A percentile compares a stretch with the other conserved stretches of the same genome.
Evolutionary conservation across 495 filamentous ascomycete species (phyloP).

Genomic region (Penicillium roqueforti): DNA sequence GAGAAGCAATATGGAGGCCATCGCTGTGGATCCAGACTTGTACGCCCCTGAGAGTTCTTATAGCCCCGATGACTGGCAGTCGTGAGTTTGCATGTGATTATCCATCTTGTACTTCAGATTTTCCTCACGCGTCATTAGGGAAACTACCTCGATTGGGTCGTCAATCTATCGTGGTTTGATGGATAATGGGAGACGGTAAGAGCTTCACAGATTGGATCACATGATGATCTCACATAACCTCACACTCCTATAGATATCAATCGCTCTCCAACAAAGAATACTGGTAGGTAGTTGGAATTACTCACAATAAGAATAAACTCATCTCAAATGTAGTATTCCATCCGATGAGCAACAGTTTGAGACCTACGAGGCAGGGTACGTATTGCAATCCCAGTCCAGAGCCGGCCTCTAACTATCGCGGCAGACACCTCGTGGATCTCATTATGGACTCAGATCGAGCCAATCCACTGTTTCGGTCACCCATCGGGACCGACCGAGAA

Average conservation of each 20-base stretch:
- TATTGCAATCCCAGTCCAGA: not conserved
- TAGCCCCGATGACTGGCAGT: constrained; percentile 18
- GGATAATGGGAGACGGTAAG: constrained; percentile 21
- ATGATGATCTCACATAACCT: not conserved
- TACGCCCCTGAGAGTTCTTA: constrained; percentile 8
- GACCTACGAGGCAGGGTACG: constrained; percentile 20
- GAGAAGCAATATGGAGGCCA: not conserved
- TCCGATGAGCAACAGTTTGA: constrained; percentile 20
- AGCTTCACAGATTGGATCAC: not conserved
- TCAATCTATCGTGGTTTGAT: constrained; percentile 21
- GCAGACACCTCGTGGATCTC: constrained; percentile 17
- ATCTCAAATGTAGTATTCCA: constrained; percentile 7
- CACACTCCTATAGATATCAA: constrained; percentile 12
- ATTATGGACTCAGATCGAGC: constrained; percentile 16
- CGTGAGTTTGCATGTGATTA: constrained; percentile 11
- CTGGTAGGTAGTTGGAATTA: not conserved
- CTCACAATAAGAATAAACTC: not conserved
- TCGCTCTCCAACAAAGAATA: constrained; percentile 17
- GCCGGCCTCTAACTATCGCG: not conserved
- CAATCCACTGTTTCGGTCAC: constrained; percentile 21
- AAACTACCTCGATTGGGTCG: constrained; percentile 17
- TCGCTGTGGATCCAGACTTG: constrained; percentile 12
- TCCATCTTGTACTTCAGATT: not conserved
- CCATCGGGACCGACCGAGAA: constrained; percentile 6
- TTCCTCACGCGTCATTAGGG: constrained; percentile 3